Percentiles rank a stretch among this genome's conserved stretches.
Conservation (phyloP, 2,329 filamentous ascomycete species). For the Talaromyces islandicus region DNA sequence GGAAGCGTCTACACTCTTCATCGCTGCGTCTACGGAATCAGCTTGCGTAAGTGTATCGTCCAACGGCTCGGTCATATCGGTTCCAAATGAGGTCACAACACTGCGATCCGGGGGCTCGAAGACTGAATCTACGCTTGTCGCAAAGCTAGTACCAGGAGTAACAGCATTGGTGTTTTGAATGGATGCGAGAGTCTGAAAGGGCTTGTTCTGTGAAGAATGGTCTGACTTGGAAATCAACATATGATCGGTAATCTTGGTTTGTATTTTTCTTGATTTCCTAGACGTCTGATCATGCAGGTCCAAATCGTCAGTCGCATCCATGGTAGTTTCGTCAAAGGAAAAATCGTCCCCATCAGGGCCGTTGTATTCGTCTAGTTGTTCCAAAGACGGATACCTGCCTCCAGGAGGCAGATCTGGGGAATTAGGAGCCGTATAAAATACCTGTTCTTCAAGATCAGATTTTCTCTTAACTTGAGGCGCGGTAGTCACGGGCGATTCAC, state of each 20-base stretch:
- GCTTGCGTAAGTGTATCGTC: conserved; percentile 14
- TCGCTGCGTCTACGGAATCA: conserved; percentile 19
- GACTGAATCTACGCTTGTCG: conserved; percentile 14
- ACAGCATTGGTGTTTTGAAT: neutral
- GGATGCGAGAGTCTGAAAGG: neutral
- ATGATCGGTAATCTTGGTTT: conserved; percentile 13
- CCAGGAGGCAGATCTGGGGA: conserved; percentile 13
- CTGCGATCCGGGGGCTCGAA: conserved; percentile 11
- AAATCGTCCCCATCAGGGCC: conserved; percentile 15
- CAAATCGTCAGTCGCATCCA: conserved; percentile 13
- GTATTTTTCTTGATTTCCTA: conserved; percentile 15
- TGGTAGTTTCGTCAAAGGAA: conserved; percentile 3
- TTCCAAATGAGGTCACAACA: conserved; percentile 21
- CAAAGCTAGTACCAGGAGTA: conserved; percentile 18
- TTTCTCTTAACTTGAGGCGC: conserved; percentile 14
- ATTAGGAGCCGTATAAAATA: conserved; percentile 22
- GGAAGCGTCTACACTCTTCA: conserved; percentile 19
- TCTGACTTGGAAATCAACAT: conserved; percentile 13
- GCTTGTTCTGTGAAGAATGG: neutral
- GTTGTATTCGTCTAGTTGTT: conserved; percentile 13
- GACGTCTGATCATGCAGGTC: conserved; percentile 11
- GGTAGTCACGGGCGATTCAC: conserved; percentile 2
- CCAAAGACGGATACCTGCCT: conserved; percentile 11
- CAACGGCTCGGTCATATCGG: conserved; percentile 21
- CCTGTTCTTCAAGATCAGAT: conserved; percentile 14